These are phyloP conservation scores for Pseudocercospora musae DNA, from an alignment of 2,329 filamentous ascomycete genomes.

Conservation along the genomic window DNA sequence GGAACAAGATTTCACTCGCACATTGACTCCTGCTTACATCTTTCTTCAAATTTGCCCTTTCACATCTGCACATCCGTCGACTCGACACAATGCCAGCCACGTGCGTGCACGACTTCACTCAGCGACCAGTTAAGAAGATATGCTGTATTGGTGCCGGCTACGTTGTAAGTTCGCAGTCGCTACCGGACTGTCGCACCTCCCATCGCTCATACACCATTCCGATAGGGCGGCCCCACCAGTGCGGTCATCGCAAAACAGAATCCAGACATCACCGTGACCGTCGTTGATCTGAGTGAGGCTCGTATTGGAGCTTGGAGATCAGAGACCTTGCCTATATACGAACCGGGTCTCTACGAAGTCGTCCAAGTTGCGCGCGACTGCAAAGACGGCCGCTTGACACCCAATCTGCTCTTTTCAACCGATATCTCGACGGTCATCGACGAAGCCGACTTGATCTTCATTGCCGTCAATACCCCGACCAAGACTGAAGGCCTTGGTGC, in stretches of 20 bases:
- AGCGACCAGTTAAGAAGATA: constrained; percentile 47
- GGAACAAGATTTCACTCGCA: neutral
- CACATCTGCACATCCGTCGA: no score
- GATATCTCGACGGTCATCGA: constrained; percentile 60
- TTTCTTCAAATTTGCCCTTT: neutral
- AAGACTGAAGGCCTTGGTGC: constrained; percentile 68
- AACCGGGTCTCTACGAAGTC: constrained; percentile 67
- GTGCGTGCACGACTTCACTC: neutral
- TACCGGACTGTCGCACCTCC: neutral
- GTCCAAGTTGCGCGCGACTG: constrained; percentile 59
- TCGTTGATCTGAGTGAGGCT: constrained; percentile 66
- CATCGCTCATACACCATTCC: constrained; percentile 14
- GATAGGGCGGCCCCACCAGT: constrained; percentile 67
- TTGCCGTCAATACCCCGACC: constrained; percentile 77
- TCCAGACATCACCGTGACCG: constrained; percentile 66
- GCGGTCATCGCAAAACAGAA: constrained; percentile 73
- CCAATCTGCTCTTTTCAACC: constrained; percentile 73
- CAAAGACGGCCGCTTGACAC: constrained; percentile 26
- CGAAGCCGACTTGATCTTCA: constrained; percentile 69
- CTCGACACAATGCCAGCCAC: constrained; percentile 5
- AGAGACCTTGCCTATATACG: constrained; percentile 69
- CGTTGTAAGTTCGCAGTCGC: constrained; percentile 53
- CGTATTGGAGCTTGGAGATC: constrained; percentile 74
- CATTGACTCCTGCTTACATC: neutral
- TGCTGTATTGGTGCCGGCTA: constrained; percentile 75